A percentile compares a stretch with the other conserved stretches of the same genome.
Evolutionary conservation across 768 basidiomycete genomes (phyloP).

Genomic region (Pleurotus ostreatus): DNA sequence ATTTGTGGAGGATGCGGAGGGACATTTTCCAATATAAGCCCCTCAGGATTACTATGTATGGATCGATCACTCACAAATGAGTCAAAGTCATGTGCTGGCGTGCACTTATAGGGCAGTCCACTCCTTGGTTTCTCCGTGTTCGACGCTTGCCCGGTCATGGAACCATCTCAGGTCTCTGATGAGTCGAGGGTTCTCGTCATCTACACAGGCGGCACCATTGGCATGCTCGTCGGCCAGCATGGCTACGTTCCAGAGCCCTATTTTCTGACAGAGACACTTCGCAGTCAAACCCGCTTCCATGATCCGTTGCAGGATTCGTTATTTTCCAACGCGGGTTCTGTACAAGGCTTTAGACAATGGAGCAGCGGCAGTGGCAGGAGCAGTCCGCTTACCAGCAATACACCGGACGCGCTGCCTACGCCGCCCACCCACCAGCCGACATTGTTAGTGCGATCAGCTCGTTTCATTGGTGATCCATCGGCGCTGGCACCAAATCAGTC

Average conservation of each 20-base stretch:
- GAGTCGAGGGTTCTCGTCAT: slow-evolving; percentile 84
- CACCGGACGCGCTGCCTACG: neutral
- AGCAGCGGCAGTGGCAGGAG: slow-evolving; percentile 55
- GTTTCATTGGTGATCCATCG: slow-evolving; percentile 52
- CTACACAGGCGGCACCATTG: slow-evolving; percentile 90
- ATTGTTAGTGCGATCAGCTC: slow-evolving; percentile 62
- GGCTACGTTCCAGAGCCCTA: slow-evolving; percentile 86
- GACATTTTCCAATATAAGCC: neutral
- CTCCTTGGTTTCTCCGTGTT: slow-evolving; percentile 4
- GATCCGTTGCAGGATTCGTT: slow-evolving; percentile 86
- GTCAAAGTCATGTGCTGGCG: slow-evolving; percentile 7
- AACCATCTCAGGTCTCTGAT: slow-evolving; percentile 44
- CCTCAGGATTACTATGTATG: neutral
- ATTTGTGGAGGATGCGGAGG: slow-evolving; percentile 1
- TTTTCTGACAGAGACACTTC: slow-evolving; percentile 80
- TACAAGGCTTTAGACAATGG: slow-evolving; percentile 80
- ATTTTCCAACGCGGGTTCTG: slow-evolving; percentile 75
- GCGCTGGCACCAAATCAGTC: slow-evolving; percentile 27
- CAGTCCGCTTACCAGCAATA: slow-evolving; percentile 31
- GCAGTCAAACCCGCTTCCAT: slow-evolving; percentile 84
- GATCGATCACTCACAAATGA: neutral
- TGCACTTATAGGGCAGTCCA: neutral
- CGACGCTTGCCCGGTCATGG: slow-evolving; percentile 34
- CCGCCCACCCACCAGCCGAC: slow-evolving; percentile 30
- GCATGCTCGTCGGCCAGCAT: slow-evolving; percentile 74